Percentiles rank a stretch among this genome's conserved stretches.
These are phyloP conservation scores for Trichoderma erinaceum DNA, from an alignment of 495 filamentous ascomycete species.

Conservation along the genomic window DNA sequence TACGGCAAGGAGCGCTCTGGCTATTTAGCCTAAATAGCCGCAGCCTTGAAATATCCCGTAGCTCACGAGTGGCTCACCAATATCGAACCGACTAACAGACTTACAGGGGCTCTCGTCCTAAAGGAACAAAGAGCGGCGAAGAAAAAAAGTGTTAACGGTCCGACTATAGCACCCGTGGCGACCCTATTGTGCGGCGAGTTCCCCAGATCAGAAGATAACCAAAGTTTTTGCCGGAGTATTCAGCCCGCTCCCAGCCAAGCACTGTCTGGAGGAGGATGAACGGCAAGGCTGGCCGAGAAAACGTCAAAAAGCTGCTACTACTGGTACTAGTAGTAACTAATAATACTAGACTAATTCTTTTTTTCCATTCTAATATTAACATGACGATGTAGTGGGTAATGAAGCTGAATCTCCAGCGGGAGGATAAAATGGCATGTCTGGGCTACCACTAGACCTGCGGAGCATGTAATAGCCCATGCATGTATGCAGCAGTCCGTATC, in stretches of 20 bases:
- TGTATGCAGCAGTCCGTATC: too few relatives aligned
- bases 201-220: not conserved
- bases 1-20: conserved; percentile 10
- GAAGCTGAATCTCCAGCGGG: not conserved
- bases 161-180: conserved; percentile 1
- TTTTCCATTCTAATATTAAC: not conserved
- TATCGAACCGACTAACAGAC: not conserved
- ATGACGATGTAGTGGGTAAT: not conserved
- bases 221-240: too few relatives aligned
- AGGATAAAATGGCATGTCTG: not conserved
- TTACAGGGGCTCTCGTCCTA: conserved; percentile 7
- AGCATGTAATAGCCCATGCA: too few relatives aligned
- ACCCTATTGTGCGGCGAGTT: not conserved
- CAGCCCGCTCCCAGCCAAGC: too few relatives aligned
- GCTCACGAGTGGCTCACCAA: conserved; percentile 8
- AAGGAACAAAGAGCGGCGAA: not conserved
- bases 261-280: not conserved
- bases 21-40: conserved; percentile 7
- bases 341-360: too few relatives aligned
- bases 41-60: conserved; percentile 8
- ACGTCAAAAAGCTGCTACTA: too few relatives aligned
- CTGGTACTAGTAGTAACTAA: not conserved
- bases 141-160: not conserved
- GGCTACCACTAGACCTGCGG: too few relatives aligned
- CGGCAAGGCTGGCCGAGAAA: not conserved